Base-by-base conservation (phyloP, 2,329 filamentous ascomycete genomes). In the Cucurbitaria berberidis region DNA sequence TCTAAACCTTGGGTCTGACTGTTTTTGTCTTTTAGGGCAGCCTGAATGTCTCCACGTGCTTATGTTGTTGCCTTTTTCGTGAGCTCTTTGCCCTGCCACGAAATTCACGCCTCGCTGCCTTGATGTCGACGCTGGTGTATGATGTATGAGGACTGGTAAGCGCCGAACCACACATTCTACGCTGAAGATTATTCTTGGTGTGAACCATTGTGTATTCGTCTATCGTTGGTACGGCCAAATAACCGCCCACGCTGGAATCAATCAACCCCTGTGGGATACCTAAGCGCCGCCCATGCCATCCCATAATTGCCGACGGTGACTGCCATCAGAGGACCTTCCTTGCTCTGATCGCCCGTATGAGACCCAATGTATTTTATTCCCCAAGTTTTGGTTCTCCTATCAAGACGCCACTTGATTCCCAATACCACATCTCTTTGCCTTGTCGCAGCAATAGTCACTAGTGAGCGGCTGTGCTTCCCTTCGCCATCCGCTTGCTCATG, bases 401-500 rank as follows among this genome's bases (percentile, higher is more conserved):
- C 30, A 7, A 35, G 22, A 45, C 43, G 43, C 43, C 43, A 38
- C 22, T 45, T 36, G 13, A 45, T n/a, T 21, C 5, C 27, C 21
- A n/a, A 10, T 7, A 39, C 10, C 34, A 29, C 10, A 8, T 38
- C 13, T 15, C 30, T n/a, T 34, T 34, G 15, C 13, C 30, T 40
- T 13, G 11, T 4, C 22, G 7, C 21, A 16, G n/a, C 18, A 7
- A 9, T 22, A 16, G 10, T 22, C 29, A 19, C 30, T 52, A 60
- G 40, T 51, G 53, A 45, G 54, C 43, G 26, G 48, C 24, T 19
- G 44, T 32, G 27, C 32, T 48, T 18, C 45, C 51, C 60, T 75
- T 77, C 11, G 70, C 68, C 74, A 80, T 81, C 21, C 79, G 72
- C 64, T 79, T 75, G 67, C 78, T 81, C 79, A 81, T 81, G 66